Evolutionary conservation across 495 filamentous ascomycete genomes (phyloP).

Genomic region (Sphaerosporella brunnea): DNA sequence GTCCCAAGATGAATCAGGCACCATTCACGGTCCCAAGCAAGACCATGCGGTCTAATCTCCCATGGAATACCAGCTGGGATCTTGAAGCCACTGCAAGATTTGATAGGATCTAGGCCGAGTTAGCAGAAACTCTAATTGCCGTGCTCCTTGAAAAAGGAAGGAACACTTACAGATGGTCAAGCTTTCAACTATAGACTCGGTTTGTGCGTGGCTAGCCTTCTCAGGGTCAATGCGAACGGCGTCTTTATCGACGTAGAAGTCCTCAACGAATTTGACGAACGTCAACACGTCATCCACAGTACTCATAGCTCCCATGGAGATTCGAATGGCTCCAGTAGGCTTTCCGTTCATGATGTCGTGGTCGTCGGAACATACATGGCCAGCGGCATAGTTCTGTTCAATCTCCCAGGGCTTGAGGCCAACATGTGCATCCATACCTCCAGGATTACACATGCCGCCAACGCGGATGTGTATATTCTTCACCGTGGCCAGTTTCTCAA

Average conservation of each 20-base stretch:
- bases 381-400: slow-evolving; percentile 59
- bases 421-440: slow-evolving; percentile 54
- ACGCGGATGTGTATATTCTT: slow-evolving; percentile 67
- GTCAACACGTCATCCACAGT: slow-evolving; percentile 53
- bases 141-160: neutral
- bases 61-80: slow-evolving; percentile 47
- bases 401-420: slow-evolving; percentile 60
- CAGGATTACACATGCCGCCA: slow-evolving; percentile 81
- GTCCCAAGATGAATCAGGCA: slow-evolving; percentile 74
- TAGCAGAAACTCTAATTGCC: neutral
- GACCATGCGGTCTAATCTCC: slow-evolving; percentile 58
- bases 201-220: neutral
- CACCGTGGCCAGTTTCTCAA: slow-evolving; percentile 64
- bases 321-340: slow-evolving; percentile 70
- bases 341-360: slow-evolving; percentile 66
- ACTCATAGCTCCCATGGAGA: slow-evolving; percentile 78
- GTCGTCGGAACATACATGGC: slow-evolving; percentile 60
- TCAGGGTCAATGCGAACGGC: slow-evolving; percentile 16
- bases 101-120: slow-evolving; percentile 46
- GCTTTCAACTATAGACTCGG: slow-evolving; percentile 34
- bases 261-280: slow-evolving; percentile 52
- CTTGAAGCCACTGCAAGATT: slow-evolving; percentile 65
- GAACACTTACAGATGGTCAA: slow-evolving; percentile 36
- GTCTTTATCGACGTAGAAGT: slow-evolving; percentile 51
- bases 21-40: slow-evolving; percentile 91